Conservation (phyloP, 345 rosid genomes). For the Corchorus olitorius region DNA sequence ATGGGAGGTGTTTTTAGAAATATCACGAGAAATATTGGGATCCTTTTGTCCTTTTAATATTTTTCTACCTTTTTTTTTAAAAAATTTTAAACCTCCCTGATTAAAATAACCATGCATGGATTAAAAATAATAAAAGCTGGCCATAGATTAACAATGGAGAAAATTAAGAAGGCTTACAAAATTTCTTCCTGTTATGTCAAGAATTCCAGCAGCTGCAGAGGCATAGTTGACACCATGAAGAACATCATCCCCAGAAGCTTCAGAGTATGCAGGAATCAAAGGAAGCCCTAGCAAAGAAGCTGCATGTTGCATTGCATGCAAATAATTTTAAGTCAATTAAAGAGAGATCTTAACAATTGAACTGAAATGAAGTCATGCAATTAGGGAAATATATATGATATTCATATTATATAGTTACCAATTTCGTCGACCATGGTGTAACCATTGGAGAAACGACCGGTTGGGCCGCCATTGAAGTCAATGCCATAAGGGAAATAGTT, state of each 20-base stretch:
- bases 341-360: neutral
- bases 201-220: conserved; percentile 97
- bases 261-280: conserved; percentile 75
- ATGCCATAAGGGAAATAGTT: conserved; percentile 95
- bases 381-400: neutral
- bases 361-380: neutral
- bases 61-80: too few relatives aligned
- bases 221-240: conserved; percentile 93
- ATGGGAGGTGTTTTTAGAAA: neutral
- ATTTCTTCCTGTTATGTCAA: conserved; percentile 84
- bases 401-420: conserved; percentile 55
- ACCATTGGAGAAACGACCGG: conserved; percentile 98
- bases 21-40: neutral
- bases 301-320: conserved; percentile 37
- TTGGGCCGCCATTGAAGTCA: conserved; percentile 90
- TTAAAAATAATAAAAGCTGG: neutral
- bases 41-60: neutral
- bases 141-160: too few relatives aligned
- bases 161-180: conserved; percentile 53
- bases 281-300: conserved; percentile 85
- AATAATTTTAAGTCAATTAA: neutral
- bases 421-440: conserved; percentile 92
- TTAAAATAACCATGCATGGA: neutral
- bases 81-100: neutral
- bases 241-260: conserved; percentile 75